Conservation (phyloP, 768 basidiomycete species). For the Auriscalpium vulgare region DNA sequence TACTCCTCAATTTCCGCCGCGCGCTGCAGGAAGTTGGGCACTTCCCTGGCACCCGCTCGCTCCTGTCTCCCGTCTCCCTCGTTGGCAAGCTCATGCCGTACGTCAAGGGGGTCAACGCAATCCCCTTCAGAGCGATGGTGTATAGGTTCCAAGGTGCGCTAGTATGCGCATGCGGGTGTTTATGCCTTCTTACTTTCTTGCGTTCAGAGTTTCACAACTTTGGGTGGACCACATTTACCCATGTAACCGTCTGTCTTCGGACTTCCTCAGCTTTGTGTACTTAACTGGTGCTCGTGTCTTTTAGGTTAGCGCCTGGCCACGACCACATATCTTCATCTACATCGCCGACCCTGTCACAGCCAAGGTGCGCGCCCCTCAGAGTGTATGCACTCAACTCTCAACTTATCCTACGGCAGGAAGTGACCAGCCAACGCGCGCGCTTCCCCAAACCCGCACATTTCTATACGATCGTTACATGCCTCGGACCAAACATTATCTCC, state of each 20-base stretch:
- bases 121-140: neutral
- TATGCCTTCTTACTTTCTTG: neutral
- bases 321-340: neutral
- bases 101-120: neutral
- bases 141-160: neutral
- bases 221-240: neutral
- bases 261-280: neutral
- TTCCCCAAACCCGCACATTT: constrained; percentile 49
- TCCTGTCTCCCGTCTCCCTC: neutral
- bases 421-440: constrained; percentile 36
- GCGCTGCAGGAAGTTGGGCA: neutral
- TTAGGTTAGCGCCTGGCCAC: neutral
- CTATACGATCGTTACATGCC: constrained; percentile 40
- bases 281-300: neutral
- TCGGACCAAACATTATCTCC: constrained; percentile 53
- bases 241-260: neutral
- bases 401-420: constrained; percentile 31
- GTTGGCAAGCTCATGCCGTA: neutral
- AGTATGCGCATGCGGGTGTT: neutral
- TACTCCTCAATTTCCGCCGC: neutral
- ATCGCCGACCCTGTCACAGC: constrained; percentile 9
- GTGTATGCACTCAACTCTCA: neutral
- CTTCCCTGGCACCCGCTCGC: neutral
- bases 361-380: constrained; percentile 3
- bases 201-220: neutral